Percentiles rank a stretch among this genome's conserved stretches.
Conservation (phyloP, 1,139 yeast species). For the Debaryomyces sp. region DNA sequence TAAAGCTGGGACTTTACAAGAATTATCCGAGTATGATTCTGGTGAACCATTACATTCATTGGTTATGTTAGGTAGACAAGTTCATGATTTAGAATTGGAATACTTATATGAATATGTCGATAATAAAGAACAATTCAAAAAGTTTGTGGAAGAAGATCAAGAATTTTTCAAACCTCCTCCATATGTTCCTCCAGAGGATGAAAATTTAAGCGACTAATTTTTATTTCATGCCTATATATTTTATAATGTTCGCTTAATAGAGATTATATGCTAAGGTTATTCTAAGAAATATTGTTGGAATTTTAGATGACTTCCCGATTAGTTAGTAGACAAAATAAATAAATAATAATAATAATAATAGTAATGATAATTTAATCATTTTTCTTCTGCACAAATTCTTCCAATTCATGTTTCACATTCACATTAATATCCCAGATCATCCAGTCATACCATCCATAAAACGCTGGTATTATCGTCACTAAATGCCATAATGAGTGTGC, state of each 20-base stretch:
- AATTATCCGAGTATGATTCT: slow-evolving; percentile 77
- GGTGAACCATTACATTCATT: slow-evolving; percentile 96
- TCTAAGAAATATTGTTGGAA: background rate
- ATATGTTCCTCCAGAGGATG: slow-evolving; percentile 41
- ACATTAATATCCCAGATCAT: slow-evolving; percentile 47
- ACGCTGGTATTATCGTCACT: slow-evolving; percentile 67
- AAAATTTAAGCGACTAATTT: slow-evolving; percentile 23
- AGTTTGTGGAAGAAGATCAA: slow-evolving; percentile 68
- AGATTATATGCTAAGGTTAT: background rate
- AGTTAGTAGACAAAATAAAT: background rate
- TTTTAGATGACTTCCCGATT: background rate
- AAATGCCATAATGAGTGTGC: slow-evolving; percentile 96
- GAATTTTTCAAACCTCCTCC: slow-evolving; percentile 70
- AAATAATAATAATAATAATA: background rate
- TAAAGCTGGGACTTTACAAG: slow-evolving; percentile 80
- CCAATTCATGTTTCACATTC: slow-evolving; percentile 29
- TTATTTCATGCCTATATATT: background rate
- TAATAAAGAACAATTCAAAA: slow-evolving; percentile 60
- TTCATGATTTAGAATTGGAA: slow-evolving; percentile 90
- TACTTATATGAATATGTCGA: slow-evolving; percentile 78
- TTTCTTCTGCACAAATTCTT: slow-evolving; percentile 16
- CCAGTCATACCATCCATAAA: slow-evolving; percentile 53
- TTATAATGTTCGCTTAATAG: background rate
- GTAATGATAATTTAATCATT: background rate
- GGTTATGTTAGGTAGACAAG: slow-evolving; percentile 88